A percentile compares a stretch with the other conserved stretches of the same genome.
Evolutionary conservation across 2,329 filamentous ascomycete species (phyloP).

Genomic region (Fusarium kyushuense): DNA sequence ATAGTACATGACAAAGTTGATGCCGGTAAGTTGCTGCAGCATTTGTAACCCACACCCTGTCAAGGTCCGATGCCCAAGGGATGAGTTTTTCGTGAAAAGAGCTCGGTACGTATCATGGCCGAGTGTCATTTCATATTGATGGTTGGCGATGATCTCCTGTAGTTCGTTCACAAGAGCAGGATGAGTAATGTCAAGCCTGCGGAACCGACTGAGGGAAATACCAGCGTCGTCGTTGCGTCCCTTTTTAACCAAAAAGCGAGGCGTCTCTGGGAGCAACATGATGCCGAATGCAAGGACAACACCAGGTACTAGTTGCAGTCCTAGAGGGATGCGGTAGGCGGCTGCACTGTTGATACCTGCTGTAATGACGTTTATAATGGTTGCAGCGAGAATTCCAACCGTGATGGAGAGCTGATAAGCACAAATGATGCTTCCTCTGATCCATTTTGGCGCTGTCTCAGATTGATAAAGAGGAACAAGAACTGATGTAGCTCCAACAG

Average conservation of each 20-base stretch:
- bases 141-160: slow-evolving; percentile 79
- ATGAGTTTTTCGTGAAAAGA: slow-evolving; percentile 70
- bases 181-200: slow-evolving; percentile 78
- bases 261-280: slow-evolving; percentile 81
- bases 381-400: slow-evolving; percentile 74
- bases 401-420: slow-evolving; percentile 83
- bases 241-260: slow-evolving; percentile 80
- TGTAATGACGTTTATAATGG: slow-evolving; percentile 77
- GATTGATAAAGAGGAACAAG: slow-evolving; percentile 84
- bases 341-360: slow-evolving; percentile 65
- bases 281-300: slow-evolving; percentile 76
- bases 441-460: slow-evolving; percentile 86
- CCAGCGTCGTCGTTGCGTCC: slow-evolving; percentile 74
- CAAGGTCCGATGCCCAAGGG: slow-evolving; percentile 75
- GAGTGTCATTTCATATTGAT: slow-evolving; percentile 78
- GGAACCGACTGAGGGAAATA: slow-evolving; percentile 75
- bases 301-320: slow-evolving; percentile 82
- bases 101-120: slow-evolving; percentile 71
- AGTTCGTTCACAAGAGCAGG: slow-evolving; percentile 80
- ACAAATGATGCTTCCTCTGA: slow-evolving; percentile 80
- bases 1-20: slow-evolving; percentile 84
- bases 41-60: slow-evolving; percentile 81
- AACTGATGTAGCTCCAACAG: slow-evolving; percentile 78
- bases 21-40: slow-evolving; percentile 81
- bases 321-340: slow-evolving; percentile 81